phyloP scores from a whole-genome alignment of 73 alveolate species.

The Tetrahymena borealis region DNA sequence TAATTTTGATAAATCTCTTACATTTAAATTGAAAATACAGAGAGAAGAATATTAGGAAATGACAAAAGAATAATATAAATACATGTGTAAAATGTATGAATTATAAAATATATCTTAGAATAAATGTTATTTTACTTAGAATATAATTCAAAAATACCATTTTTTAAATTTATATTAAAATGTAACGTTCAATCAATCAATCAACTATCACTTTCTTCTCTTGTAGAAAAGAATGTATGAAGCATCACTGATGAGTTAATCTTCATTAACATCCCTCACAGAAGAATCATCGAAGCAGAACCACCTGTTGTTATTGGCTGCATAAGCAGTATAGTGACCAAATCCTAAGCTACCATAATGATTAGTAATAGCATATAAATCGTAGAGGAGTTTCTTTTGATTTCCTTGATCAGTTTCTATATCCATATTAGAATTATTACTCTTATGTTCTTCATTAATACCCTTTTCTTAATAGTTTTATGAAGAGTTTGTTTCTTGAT shows the following conservation, averaged over 20 bases:
- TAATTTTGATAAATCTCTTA: too few species aligned
- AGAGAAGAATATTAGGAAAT: too few species aligned
- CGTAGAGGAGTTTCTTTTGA: slow-evolving; percentile 66
- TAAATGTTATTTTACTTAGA: too few species aligned
- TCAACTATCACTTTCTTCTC: slow-evolving; percentile 44
- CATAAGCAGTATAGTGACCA: slow-evolving; percentile 97
- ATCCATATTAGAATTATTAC: background rate
- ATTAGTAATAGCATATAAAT: slow-evolving; percentile 88
- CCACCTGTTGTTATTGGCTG: slow-evolving; percentile 64
- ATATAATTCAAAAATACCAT: too few species aligned
- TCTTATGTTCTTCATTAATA: background rate
- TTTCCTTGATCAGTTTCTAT: background rate
- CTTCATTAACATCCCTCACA: slow-evolving; percentile 37
- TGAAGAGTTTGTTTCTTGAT: slow-evolving; percentile 37
- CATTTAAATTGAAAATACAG: too few species aligned
- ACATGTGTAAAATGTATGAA: too few species aligned
- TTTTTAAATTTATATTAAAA: too few species aligned
- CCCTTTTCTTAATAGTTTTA: background rate
- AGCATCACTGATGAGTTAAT: slow-evolving; percentile 45
- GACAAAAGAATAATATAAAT: too few species aligned
- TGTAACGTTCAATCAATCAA: too few species aligned
- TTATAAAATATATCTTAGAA: too few species aligned
- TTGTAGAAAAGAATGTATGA: slow-evolving; percentile 90
- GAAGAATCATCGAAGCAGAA: slow-evolving; percentile 72
- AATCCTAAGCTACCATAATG: slow-evolving; percentile 95